Evolutionary conservation across 192 early-diverging fungal genomes (phyloP).

Genomic region (Phlyctochytrium bullatum): DNA sequence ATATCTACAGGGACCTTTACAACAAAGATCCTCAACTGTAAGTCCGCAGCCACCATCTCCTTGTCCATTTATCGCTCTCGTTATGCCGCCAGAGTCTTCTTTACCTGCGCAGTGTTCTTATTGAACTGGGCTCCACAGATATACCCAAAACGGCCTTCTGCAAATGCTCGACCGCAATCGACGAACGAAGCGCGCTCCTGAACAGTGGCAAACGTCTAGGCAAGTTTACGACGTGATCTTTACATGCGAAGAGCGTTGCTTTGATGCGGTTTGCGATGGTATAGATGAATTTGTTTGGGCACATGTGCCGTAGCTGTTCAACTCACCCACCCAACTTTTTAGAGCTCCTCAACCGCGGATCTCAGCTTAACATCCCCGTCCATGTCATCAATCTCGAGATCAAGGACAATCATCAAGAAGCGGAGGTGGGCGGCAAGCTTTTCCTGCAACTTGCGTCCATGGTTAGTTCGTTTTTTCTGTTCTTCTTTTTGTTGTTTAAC

Average conservation of each 20-base stretch:
- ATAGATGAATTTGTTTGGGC: conserved; percentile 3
- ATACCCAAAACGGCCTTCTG: conserved; percentile 84
- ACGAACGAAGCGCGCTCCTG: conserved; percentile 86
- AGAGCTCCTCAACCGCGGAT: conserved; percentile 76
- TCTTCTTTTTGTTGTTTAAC: neutral
- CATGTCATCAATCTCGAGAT: conserved; percentile 98
- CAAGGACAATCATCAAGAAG: conserved; percentile 90
- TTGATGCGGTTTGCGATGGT: conserved; percentile 92
- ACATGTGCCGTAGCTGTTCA: conserved; percentile 2
- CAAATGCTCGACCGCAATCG: conserved; percentile 92
- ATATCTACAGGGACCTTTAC: conserved; percentile 81
- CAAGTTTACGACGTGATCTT: conserved; percentile 87
- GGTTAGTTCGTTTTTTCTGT: conserved; percentile 34
- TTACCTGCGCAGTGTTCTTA: conserved; percentile 5
- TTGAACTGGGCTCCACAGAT: conserved; percentile 39
- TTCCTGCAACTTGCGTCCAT: conserved; percentile 78
- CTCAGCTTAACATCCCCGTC: conserved; percentile 59
- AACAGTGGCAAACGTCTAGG: conserved; percentile 76
- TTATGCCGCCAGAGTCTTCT: no score
- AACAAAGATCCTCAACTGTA: conserved; percentile 66
- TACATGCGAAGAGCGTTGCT: conserved; percentile 94
- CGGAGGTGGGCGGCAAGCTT: conserved; percentile 75
- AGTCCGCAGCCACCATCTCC: conserved; percentile 13
- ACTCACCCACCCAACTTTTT: conserved; percentile 6
- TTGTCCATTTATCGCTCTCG: neutral